Evolutionary conservation across 2,329 filamentous ascomycete genomes (phyloP).

Genomic region (Fusarium coicis): DNA sequence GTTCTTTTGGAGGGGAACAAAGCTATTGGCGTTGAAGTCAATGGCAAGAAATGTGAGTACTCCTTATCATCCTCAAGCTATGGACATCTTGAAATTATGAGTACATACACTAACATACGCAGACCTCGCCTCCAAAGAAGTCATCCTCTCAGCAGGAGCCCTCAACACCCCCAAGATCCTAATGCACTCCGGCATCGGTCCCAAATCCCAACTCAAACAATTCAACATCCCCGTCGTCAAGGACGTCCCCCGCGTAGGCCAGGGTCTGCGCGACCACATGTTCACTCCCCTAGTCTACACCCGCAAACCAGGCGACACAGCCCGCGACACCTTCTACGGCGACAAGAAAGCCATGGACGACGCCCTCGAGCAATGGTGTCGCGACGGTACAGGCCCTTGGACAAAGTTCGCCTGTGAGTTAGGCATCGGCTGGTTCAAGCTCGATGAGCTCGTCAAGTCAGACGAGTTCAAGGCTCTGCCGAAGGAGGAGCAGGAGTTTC

Average conservation of each 20-base stretch:
- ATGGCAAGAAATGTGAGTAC: slow-evolving; percentile 30
- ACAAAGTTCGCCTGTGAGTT: slow-evolving; percentile 52
- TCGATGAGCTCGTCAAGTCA: slow-evolving; percentile 51
- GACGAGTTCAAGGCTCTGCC: slow-evolving; percentile 64
- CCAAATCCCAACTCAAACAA: slow-evolving; percentile 20
- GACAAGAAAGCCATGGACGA: slow-evolving; percentile 54
- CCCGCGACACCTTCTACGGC: slow-evolving; percentile 58
- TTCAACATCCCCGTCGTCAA: slow-evolving; percentile 39
- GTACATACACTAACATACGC: neutral
- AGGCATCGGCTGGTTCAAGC: slow-evolving; percentile 58
- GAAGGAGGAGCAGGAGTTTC: slow-evolving; percentile 52
- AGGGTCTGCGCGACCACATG: slow-evolving; percentile 54
- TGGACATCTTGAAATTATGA: rapidly evolving
- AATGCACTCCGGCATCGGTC: slow-evolving; percentile 47
- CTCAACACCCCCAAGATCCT: slow-evolving; percentile 56
- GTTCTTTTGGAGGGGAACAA: slow-evolving; percentile 31
- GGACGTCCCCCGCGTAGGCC: slow-evolving; percentile 52
- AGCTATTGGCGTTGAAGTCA: slow-evolving; percentile 31
- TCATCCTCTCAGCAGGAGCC: slow-evolving; percentile 56
- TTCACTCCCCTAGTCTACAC: slow-evolving; percentile 53
- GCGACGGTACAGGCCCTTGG: slow-evolving; percentile 55
- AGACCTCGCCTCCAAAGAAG: slow-evolving; percentile 53
- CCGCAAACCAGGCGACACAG: slow-evolving; percentile 54
- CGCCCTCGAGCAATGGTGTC: slow-evolving; percentile 60
- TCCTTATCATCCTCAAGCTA: neutral